Evolutionary conservation across 2,329 filamentous ascomycete species (phyloP), one percentile per base, ranked within the genome.

Genomic region (Fusarium pilosicola): DNA sequence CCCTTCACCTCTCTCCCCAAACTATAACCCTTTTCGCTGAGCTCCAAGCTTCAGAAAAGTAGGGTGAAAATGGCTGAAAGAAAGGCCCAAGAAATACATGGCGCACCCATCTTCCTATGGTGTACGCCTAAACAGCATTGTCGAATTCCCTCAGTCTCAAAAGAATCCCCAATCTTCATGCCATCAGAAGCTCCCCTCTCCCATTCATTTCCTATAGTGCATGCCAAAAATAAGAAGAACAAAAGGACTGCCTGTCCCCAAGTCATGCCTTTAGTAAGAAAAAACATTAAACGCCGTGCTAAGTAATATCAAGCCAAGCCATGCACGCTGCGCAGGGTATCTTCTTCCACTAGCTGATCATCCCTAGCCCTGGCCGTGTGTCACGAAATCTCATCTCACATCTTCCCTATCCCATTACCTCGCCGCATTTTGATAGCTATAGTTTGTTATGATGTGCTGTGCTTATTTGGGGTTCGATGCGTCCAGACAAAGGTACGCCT

Each of bases 401-500:
- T 57, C 46, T 63, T 24, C 42, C 49, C 41, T 52, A 62, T 68
- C 64, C 69, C 60, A 72, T 73, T 73, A 74, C 62, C 41, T 74
- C 65, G 26, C 58, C 63, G 48, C 56, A 44, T 58, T 67, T 74
- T 75, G 46, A 57, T 70, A 46, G 55, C 56, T 71, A 34, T 45
- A 48, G 34, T 57, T 34, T 45, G 56, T 48, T 45, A 4, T 38
- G 52, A 15, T 34, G 11, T 45, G 52, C 32, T 45, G 54, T 80
- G 51, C 36, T 55, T 81, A 85, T 74, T 80, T 83, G 28, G 85
- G 83, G 60, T 84, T 83, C 20, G 86, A 87, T 55, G 82, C 80
- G 74, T 91, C 88, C 73, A 91, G 79, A 67, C 81, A 82, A 64
- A 85, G 77, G 70, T 90, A 90, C 3, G 89, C 88, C 54, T 84